These are phyloP conservation scores for Penicillium salamii DNA, from an alignment of 495 filamentous ascomycete species.

Conservation along the genomic window DNA sequence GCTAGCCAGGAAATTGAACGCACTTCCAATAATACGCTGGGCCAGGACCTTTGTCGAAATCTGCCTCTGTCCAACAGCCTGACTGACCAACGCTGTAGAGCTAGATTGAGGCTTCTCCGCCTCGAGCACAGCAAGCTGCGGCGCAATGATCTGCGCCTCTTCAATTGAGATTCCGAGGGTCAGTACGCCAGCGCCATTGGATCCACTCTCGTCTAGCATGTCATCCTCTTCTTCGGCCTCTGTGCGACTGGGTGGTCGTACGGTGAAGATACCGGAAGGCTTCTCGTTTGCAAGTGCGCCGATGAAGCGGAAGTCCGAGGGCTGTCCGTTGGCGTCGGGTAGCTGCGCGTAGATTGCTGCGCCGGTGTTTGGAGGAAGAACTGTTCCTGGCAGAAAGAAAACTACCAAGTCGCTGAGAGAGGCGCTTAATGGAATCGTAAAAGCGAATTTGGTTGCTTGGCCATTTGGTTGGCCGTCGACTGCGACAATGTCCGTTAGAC, in stretches of 20 bases:
- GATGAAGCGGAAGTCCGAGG: constrained; percentile 68
- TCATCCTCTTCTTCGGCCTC: constrained; percentile 38
- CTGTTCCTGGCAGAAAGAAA: constrained; percentile 80
- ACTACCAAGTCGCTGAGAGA: constrained; percentile 78
- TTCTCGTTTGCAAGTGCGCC: constrained; percentile 87
- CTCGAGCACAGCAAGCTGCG: constrained; percentile 60
- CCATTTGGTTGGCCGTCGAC: constrained; percentile 46
- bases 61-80: constrained; percentile 22
- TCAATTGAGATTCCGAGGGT: constrained; percentile 85
- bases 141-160: constrained; percentile 63
- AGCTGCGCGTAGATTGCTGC: constrained; percentile 86
- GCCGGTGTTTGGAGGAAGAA: constrained; percentile 70
- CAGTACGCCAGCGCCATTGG: constrained; percentile 37
- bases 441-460: constrained; percentile 65
- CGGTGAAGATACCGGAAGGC: constrained; percentile 81
- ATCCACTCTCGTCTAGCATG: constrained; percentile 46
- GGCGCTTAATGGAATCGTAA: constrained; percentile 55
- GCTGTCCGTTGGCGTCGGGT: constrained; percentile 39
- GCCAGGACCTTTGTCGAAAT: constrained; percentile 72
- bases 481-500: constrained; percentile 58
- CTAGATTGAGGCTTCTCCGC: constrained; percentile 21
- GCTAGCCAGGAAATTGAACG: constrained; percentile 94
- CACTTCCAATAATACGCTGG: constrained; percentile 90
- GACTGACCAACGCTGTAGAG: constrained; percentile 29
- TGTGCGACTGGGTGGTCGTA: constrained; percentile 37